phyloP scores from a whole-genome alignment of 2,329 filamentous ascomycete species.

The Aspergillus uvarum region DNA sequence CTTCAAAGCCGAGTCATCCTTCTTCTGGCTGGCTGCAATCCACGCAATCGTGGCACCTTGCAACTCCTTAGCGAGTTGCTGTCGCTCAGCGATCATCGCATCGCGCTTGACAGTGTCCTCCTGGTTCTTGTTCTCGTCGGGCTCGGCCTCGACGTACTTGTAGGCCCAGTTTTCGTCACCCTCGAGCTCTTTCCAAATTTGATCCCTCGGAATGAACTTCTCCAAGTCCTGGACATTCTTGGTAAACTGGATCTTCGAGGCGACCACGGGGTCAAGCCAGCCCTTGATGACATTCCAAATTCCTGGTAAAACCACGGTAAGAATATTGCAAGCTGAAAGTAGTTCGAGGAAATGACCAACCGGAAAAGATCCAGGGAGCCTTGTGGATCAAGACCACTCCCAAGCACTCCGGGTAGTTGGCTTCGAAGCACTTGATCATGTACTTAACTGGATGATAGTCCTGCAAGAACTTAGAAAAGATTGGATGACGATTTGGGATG shows the following conservation, averaged over 20 bases:
- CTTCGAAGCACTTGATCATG: constrained; percentile 99
- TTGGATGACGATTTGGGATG: background rate
- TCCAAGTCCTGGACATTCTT: constrained; percentile 77
- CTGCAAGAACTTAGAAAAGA: constrained; percentile 37
- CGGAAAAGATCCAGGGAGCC: constrained; percentile 94
- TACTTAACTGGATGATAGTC: constrained; percentile 97
- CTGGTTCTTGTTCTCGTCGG: constrained; percentile 75
- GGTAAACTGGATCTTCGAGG: constrained; percentile 89
- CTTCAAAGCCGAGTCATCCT: constrained; percentile 46
- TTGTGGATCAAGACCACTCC: constrained; percentile 92
- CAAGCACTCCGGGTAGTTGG: constrained; percentile 93
- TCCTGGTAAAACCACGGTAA: constrained; percentile 49
- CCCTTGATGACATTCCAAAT: constrained; percentile 94
- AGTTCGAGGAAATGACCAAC: constrained; percentile 46
- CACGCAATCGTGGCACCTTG: constrained; percentile 74
- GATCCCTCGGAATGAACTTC: constrained; percentile 67
- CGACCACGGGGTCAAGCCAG: constrained; percentile 96
- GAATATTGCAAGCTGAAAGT: background rate
- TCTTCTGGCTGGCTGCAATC: constrained; percentile 58
- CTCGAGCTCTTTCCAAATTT: constrained; percentile 79
- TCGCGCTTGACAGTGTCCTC: constrained; percentile 65
- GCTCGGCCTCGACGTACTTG: constrained; percentile 71
- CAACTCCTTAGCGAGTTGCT: constrained; percentile 67
- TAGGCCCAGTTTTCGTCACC: constrained; percentile 85
- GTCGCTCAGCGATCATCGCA: constrained; percentile 62